Evolutionary conservation across 768 basidiomycete species (phyloP).

Genomic region (Mycena vulgaris): DNA sequence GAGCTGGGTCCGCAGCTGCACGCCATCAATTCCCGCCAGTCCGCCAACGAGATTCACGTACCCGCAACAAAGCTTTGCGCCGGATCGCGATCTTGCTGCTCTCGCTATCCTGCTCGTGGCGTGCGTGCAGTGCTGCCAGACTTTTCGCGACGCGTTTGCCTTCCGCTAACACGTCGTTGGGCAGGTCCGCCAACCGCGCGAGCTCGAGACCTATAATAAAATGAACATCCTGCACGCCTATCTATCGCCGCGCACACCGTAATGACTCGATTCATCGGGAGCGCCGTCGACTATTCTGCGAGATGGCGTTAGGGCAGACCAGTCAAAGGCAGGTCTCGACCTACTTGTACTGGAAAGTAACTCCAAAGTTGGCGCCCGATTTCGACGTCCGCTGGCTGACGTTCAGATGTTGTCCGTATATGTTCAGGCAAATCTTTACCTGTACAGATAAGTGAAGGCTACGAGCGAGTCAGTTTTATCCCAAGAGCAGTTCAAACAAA

Average conservation of each 20-base stretch:
- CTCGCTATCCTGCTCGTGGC: slow-evolving; percentile 73
- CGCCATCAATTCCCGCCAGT: not conserved
- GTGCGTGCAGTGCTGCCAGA: slow-evolving; percentile 71
- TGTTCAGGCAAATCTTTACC: slow-evolving; percentile 53
- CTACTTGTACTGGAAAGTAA: slow-evolving; percentile 87
- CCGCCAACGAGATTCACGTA: slow-evolving; percentile 43
- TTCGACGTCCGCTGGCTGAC: slow-evolving; percentile 66
- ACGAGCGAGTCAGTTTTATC: not conserved
- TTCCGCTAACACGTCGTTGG: slow-evolving; percentile 76
- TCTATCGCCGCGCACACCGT: slow-evolving; percentile 63
- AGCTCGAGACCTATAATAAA: slow-evolving; percentile 82
- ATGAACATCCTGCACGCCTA: not conserved
- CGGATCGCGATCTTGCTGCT: slow-evolving; percentile 71
- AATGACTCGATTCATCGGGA: slow-evolving; percentile 75
- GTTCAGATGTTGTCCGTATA: not conserved
- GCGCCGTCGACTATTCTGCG: slow-evolving; percentile 82
- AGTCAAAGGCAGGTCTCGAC: not conserved
- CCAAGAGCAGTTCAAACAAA: slow-evolving; percentile 1
- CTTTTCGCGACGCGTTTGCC: slow-evolving; percentile 72
- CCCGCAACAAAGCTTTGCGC: slow-evolving; percentile 79
- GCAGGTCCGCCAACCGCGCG: slow-evolving; percentile 90
- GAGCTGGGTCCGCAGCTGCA: slow-evolving; percentile 84
- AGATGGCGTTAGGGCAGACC: not conserved
- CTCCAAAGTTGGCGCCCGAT: slow-evolving; percentile 72
- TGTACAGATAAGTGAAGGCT: slow-evolving; percentile 90